Percentiles rank a stretch among this genome's conserved stretches.
These are phyloP conservation scores for Striga hermonthica DNA, from an alignment of 305 asterid genomes.

Conservation along the genomic window DNA sequence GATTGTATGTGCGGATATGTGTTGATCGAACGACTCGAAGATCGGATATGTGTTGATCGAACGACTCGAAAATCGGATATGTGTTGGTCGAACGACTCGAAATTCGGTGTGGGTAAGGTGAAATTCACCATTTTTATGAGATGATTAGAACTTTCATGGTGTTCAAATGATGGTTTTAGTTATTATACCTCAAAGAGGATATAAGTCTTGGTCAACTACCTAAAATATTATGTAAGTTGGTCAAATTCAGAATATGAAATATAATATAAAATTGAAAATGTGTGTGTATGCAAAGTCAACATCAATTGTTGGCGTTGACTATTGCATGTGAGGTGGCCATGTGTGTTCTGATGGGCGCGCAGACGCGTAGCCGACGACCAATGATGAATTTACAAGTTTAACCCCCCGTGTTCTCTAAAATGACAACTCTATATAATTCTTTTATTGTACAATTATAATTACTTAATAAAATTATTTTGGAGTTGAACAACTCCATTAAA, in stretches of 20 bases:
- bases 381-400: constrained; percentile 25
- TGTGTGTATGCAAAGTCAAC: constrained; percentile 12
- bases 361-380: constrained; percentile 27
- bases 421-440: background rate
- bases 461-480: background rate
- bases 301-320: constrained; percentile 25
- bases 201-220: constrained; percentile 6
- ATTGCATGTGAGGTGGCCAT: background rate
- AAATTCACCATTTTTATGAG: background rate
- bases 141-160: background rate
- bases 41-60: no score
- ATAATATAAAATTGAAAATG: background rate
- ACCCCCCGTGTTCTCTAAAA: constrained; percentile 16
- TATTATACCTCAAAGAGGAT: background rate
- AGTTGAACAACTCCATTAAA: background rate
- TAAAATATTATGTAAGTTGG: constrained; percentile 24
- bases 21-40: no score
- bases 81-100: no score
- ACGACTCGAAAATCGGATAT: no score
- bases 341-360: constrained; percentile 7
- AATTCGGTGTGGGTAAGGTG: no score
- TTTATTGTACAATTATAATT: background rate
- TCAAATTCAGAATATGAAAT: constrained; percentile 21
- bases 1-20: no score
- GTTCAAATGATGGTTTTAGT: background rate